Evolutionary conservation across 441 rosid species (phyloP), one percentile per base, ranked within the genome.

Genomic region (Biscutella auriculata): DNA sequence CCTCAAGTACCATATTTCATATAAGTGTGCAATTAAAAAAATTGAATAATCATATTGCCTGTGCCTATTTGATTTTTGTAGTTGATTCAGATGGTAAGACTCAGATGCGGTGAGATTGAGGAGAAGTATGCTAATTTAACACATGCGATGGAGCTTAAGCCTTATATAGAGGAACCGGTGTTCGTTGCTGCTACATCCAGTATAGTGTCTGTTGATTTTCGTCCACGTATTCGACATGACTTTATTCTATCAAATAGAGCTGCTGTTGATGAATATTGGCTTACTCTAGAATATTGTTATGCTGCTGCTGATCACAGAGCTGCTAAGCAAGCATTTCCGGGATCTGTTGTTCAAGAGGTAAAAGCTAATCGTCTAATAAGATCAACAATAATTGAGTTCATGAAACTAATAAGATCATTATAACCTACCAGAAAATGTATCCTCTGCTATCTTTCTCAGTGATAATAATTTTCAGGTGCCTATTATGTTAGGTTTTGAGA

Each of bases 231-330:
- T 45, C 80, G 96, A 34, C 99, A 94, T 64, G 99, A 94, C 73
- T 94, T 94, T 66, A 60, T 80, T 65, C 71, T 94, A 50, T 84
- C 86, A 69, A 85, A 58, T 51, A 73, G 70, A 60, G 87, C 80
- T 69, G 97, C 95, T 64, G 90, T 94, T 63, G 77, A 87, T 68
- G 96, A 94, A 49, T 94, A 89, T 63, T 94, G 99, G 99, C 80
- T 81, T 32, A 90, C 95, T 52, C 72, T 94, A 68, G 99, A 93
- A 73, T 93, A 83, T 75, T 93, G 97, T 68, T 93, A 83, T 74
- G 87, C 97, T 77, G 89, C 89, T 70, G 83, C 93, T 58, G 95
- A 85, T 72, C 84, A 77, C 49, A 77, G 73, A 71, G 89, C 99
- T 68, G 88, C 97, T 60, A 63, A 75, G 69, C 84, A 76, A 68